Percentiles rank a stretch among this genome's conserved stretches.
These are phyloP conservation scores for Toxoplasma gondii DNA, from an alignment of 169 alveolate genomes.

Conservation along the genomic window DNA sequence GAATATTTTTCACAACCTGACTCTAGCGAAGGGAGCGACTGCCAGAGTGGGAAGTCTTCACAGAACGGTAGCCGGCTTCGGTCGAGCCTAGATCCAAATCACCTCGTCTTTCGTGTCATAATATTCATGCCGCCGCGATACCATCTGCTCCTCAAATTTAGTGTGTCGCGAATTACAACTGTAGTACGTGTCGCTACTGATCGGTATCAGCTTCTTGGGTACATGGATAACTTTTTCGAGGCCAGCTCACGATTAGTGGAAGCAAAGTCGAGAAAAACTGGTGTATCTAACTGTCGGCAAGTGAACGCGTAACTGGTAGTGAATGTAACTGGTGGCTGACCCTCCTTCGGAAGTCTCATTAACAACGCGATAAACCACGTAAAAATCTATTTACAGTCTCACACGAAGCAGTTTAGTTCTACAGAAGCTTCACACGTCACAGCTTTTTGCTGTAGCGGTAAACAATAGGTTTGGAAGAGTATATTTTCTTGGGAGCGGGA, in stretches of 20 bases:
- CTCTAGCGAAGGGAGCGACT: neutral
- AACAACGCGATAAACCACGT: neutral
- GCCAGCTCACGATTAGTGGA: constrained; percentile 35
- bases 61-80: neutral
- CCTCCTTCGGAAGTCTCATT: too few species aligned
- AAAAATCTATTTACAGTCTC: neutral
- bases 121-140: constrained; percentile 50
- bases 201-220: constrained; percentile 52
- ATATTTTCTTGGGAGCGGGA: neutral
- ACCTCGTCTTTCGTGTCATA: constrained; percentile 17
- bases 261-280: neutral
- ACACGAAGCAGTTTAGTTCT: neutral
- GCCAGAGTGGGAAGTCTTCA: neutral
- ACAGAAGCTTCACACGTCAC: neutral
- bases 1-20: neutral
- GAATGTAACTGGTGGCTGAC: too few species aligned
- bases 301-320: neutral
- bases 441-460: constrained; percentile 2
- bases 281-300: neutral
- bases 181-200: constrained; percentile 51
- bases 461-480: neutral
- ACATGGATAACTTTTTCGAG: constrained; percentile 49
- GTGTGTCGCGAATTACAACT: constrained; percentile 14
- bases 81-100: neutral
- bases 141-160: constrained; percentile 40